These are phyloP conservation scores for Sporothrix mexicana DNA, from an alignment of 2,329 filamentous ascomycete genomes.

Conservation along the genomic window DNA sequence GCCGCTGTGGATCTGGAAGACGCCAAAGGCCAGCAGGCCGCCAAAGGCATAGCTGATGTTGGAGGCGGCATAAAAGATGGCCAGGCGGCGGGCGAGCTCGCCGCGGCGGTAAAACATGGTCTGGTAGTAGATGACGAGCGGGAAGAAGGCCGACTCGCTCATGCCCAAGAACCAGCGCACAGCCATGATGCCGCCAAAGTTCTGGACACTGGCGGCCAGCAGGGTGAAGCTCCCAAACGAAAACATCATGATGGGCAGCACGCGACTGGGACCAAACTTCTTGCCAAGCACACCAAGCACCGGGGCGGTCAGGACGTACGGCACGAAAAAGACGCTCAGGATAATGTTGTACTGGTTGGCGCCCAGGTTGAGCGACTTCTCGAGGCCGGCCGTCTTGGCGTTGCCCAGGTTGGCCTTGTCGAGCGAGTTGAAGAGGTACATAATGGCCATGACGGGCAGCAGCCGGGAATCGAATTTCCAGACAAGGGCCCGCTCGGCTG, in stretches of 20 bases:
- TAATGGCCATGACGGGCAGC: constrained; percentile 59
- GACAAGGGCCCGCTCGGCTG: constrained; percentile 57
- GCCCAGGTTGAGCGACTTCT: constrained; percentile 27
- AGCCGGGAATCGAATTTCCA: constrained; percentile 62
- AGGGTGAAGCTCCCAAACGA: constrained; percentile 67
- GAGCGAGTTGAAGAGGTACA: constrained; percentile 60
- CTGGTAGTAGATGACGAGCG: constrained; percentile 50
- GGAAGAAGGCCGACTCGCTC: constrained; percentile 47
- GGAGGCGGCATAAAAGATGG: constrained; percentile 59
- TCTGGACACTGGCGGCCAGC: constrained; percentile 56
- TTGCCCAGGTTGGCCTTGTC: constrained; percentile 47
- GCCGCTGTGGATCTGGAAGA: constrained; percentile 54
- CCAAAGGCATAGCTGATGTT: constrained; percentile 38
- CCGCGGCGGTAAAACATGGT: constrained; percentile 75
- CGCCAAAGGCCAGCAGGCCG: constrained; percentile 49
- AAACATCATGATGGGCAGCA: constrained; percentile 75
- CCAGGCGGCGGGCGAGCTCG: constrained; percentile 72
- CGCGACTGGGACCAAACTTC: constrained; percentile 68
- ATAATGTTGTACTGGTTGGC: constrained; percentile 66
- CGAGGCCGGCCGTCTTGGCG: constrained; percentile 36
- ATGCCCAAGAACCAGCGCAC: constrained; percentile 70
- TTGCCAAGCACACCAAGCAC: constrained; percentile 67
- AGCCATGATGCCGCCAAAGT: constrained; percentile 44
- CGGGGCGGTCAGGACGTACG: constrained; percentile 74
- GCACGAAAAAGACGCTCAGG: constrained; percentile 75